Percentiles rank a stretch among this genome's conserved stretches.
phyloP scores from a whole-genome alignment of 768 basidiomycete genomes.

The Phanerochaete sordida region DNA sequence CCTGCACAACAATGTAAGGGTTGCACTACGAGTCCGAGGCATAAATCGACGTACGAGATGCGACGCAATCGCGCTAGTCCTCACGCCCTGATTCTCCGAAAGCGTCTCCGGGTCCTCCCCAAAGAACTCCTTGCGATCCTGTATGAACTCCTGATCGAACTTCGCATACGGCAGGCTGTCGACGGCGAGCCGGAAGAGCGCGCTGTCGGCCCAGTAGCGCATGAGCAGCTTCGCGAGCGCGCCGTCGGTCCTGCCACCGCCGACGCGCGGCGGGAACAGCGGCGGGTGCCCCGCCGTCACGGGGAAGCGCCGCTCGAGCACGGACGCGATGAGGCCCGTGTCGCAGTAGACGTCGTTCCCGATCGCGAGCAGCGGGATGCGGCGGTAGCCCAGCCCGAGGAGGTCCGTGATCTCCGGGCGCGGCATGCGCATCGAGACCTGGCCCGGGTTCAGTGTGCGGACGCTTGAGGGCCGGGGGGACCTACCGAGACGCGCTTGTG shows the following conservation, averaged over 20 bases:
- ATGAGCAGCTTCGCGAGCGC: conserved; percentile 47
- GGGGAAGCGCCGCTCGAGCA: conserved; percentile 54
- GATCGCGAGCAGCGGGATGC: conserved; percentile 57
- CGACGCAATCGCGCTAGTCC: conserved; percentile 38
- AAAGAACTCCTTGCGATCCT: conserved; percentile 34
- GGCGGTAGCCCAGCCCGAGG: conserved; percentile 51
- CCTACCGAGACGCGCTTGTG: conserved; percentile 47
- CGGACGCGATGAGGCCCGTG: conserved; percentile 48
- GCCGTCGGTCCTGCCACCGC: conserved; percentile 38
- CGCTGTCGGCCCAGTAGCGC: conserved; percentile 42
- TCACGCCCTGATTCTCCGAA: conserved; percentile 25
- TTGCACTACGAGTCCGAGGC: too few species aligned
- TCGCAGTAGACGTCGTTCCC: conserved; percentile 62
- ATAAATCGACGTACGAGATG: conserved; percentile 42
- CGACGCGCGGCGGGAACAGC: conserved; percentile 43
- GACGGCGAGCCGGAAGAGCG: conserved; percentile 39
- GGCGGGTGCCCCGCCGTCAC: conserved; percentile 41
- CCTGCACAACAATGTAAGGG: conserved; percentile 16
- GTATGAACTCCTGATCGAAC: conserved; percentile 41
- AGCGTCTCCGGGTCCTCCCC: conserved; percentile 36
- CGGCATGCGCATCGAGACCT: conserved; percentile 49
- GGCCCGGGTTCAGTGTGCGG: too few species aligned
- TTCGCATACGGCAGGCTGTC: conserved; percentile 45
- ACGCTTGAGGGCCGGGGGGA: conserved; percentile 4
- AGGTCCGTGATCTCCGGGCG: conserved; percentile 53